A percentile compares a stretch with the other conserved stretches of the same genome.
Evolutionary conservation across 345 rosid species (phyloP).

Genomic region (Eucalyptus tenuipes): DNA sequence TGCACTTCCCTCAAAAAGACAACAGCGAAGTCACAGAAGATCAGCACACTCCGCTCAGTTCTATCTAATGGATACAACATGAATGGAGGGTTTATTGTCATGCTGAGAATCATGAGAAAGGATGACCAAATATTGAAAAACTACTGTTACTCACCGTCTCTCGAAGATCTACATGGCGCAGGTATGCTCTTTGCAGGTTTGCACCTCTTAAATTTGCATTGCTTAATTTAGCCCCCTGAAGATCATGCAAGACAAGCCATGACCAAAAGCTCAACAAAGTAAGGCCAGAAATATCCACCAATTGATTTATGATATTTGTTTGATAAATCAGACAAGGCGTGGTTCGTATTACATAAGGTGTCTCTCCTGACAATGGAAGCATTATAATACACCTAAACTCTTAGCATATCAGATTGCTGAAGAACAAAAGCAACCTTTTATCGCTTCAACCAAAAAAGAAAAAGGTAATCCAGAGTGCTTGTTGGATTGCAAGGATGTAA

Average conservation of each 20-base stretch:
- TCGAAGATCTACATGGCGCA: conserved; percentile 76
- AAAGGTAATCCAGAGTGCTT: neutral
- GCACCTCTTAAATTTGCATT: conserved; percentile 86
- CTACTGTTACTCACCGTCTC: conserved; percentile 50
- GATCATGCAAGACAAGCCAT: neutral
- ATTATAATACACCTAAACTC: neutral
- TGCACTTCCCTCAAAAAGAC: neutral
- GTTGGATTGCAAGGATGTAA: neutral
- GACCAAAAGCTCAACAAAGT: neutral
- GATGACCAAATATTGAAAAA: neutral
- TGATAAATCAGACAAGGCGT: neutral
- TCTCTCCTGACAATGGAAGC: neutral
- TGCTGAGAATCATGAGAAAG: neutral
- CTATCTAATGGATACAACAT: neutral
- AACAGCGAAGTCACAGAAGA: neutral
- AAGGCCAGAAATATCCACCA: neutral
- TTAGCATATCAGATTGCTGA: neutral
- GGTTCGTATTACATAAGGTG: neutral
- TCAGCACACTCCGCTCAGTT: neutral
- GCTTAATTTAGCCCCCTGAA: conserved; percentile 78
- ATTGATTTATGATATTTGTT: neutral
- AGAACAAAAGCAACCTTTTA: neutral
- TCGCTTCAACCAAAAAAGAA: neutral
- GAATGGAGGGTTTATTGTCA: neutral
- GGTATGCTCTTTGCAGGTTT: conserved; percentile 86